Evolutionary conservation across 1,284 basidiomycete species (phyloP).

Genomic region (Pterulicium gracile): DNA sequence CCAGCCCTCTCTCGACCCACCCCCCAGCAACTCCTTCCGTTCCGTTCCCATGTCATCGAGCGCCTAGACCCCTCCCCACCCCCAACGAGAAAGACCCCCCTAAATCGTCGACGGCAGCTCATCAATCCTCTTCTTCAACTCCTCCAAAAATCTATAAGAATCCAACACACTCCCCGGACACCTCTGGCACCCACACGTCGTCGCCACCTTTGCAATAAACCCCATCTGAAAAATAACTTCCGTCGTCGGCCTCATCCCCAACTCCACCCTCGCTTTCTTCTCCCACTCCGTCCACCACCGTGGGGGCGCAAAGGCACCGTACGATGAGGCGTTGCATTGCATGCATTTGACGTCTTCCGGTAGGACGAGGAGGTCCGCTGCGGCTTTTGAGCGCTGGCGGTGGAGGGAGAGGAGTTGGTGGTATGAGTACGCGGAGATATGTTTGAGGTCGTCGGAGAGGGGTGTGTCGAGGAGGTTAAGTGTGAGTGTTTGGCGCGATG

Average conservation of each 20-base stretch:
- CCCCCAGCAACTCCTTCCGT: too few species aligned
- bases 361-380: constrained; percentile 32
- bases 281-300: constrained; percentile 61
- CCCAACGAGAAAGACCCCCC: too few species aligned
- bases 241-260: constrained; percentile 43
- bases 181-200: constrained; percentile 37
- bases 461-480: constrained; percentile 41
- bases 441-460: constrained; percentile 50
- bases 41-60: too few species aligned
- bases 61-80: too few species aligned
- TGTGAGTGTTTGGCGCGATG: constrained; percentile 45
- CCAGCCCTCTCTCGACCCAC: too few species aligned
- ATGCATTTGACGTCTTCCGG: constrained; percentile 48
- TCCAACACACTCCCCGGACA: constrained; percentile 55
- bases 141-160: constrained; percentile 41
- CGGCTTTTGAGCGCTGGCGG: constrained; percentile 35
- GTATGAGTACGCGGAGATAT: constrained; percentile 54
- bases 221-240: constrained; percentile 47
- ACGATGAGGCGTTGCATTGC: constrained; percentile 47
- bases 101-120: constrained; percentile 45
- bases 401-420: constrained; percentile 54
- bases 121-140: constrained; percentile 47
- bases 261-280: constrained; percentile 42
- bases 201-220: constrained; percentile 45
- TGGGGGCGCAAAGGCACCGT: constrained; percentile 38